These are phyloP conservation scores for Nelumbo lutea DNA, from an alignment of 164 flowering plant species.

Conservation along the genomic window DNA sequence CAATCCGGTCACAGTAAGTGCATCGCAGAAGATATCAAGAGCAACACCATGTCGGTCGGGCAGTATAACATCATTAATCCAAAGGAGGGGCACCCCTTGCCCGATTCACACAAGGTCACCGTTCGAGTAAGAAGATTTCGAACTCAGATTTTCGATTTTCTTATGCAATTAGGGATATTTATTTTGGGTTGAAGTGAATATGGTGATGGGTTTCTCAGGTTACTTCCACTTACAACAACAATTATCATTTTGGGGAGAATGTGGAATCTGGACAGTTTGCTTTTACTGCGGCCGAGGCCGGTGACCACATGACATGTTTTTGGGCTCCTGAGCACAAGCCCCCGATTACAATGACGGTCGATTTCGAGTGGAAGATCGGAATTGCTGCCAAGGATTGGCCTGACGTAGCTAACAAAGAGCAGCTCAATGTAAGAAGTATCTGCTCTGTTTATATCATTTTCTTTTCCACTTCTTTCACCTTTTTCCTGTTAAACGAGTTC, in stretches of 20 bases:
- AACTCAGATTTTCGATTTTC: not conserved
- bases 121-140: constrained; percentile 18
- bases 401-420: constrained; percentile 72
- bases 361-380: constrained; percentile 80
- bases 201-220: constrained; percentile 35
- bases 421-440: constrained; percentile 48
- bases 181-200: not conserved
- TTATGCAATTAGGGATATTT: constrained; percentile 3
- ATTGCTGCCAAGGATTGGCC: constrained; percentile 78
- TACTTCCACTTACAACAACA: constrained; percentile 57
- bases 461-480: not conserved
- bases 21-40: constrained; percentile 68
- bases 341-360: constrained; percentile 30
- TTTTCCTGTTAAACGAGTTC: not conserved
- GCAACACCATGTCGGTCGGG: constrained; percentile 60
- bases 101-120: constrained; percentile 45
- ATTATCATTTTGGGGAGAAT: constrained; percentile 43
- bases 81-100: constrained; percentile 41
- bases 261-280: constrained; percentile 64
- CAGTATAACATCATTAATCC: constrained; percentile 50
- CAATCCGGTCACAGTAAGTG: constrained; percentile 60
- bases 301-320: constrained; percentile 67
- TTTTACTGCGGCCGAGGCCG: constrained; percentile 63
- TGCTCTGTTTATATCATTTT: not conserved
- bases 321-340: constrained; percentile 50